Evolutionary conservation across 345 rosid genomes (phyloP), one percentile per base, ranked within the genome.

Genomic region (Hibiscus syriacus): DNA sequence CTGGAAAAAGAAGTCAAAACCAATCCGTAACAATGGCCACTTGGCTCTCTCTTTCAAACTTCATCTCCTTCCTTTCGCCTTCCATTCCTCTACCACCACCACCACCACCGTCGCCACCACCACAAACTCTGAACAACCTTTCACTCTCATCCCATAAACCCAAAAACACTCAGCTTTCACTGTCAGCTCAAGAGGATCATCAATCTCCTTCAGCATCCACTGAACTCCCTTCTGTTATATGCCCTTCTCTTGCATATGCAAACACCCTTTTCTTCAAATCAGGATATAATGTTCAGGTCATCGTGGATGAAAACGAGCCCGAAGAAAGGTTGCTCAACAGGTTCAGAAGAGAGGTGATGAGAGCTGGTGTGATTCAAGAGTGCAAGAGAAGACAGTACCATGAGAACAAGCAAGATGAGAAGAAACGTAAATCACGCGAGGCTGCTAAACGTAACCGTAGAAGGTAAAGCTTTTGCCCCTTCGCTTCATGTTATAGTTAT

Each of bases 281-380:
- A 9, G 84, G 81, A 0, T 92, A 86, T 72, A 90, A 90, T 69
- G 95, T 88, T 17, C 88, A 85, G 85, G 86, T 86, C 64, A 64
- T 74, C 9, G 90, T 85, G 29, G 95, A 85, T 2, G 96, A 90
- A 29, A 79, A 84, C 55, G 97, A 92, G 72, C 83, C n/a, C n/a
- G n/a, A n/a, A n/a, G n/a, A n/a, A n/a, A n/a, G n/a, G n/a, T n/a
- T n/a, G n/a, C n/a, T n/a, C n/a, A n/a, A n/a, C n/a, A n/a, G n/a
- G n/a, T n/a, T n/a, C n/a, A n/a, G n/a, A n/a, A n/a, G n/a, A n/a
- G n/a, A n/a, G n/a, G n/a, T n/a, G n/a, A n/a, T n/a, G n/a, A n/a
- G n/a, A n/a, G n/a, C n/a, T n/a, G n/a, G 96, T 4, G 80, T 92
- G 11, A 84, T 91, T 43, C 97, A 85, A 75, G 96, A 88, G 80